These are phyloP conservation scores for Corrigiola litoralis DNA, from an alignment of 179 eudicot species.

Conservation along the genomic window DNA sequence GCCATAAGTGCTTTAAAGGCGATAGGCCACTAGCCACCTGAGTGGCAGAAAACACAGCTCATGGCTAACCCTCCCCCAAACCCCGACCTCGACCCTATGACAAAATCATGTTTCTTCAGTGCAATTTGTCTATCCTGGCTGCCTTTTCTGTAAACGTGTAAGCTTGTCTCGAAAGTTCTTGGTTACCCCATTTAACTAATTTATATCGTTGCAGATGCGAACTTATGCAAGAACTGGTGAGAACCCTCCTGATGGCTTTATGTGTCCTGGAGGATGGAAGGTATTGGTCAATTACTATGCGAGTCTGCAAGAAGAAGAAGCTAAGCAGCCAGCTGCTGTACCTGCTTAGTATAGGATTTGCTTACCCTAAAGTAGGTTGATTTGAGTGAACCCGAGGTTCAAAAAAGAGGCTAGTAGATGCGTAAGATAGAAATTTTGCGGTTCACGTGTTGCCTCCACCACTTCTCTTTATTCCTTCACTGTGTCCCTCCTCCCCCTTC, in stretches of 20 bases:
- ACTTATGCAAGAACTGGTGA: slow-evolving; percentile 73
- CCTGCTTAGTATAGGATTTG: slow-evolving; percentile 21
- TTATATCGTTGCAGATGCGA: slow-evolving; percentile 57
- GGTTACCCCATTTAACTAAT: not conserved
- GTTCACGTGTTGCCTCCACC: not conserved
- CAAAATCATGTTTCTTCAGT: no score
- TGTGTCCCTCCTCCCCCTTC: not conserved
- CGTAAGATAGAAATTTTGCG: not conserved
- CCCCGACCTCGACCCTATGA: no score
- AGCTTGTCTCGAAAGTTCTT: no score
- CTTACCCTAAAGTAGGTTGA: not conserved
- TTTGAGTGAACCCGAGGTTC: not conserved
- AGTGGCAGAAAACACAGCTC: no score
- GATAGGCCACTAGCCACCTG: no score
- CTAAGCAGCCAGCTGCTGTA: slow-evolving; percentile 40
- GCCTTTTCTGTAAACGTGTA: no score
- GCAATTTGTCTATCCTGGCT: not conserved
- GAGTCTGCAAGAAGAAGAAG: slow-evolving; percentile 62
- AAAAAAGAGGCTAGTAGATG: not conserved
- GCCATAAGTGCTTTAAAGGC: no score
- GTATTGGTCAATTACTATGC: slow-evolving; percentile 66
- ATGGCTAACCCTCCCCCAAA: no score
- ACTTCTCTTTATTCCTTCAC: not conserved
- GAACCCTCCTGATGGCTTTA: slow-evolving; percentile 87
- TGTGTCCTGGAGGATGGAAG: slow-evolving; percentile 88